phyloP scores from a whole-genome alignment of 257 asterid species.

The Lycium ferocissimum region DNA sequence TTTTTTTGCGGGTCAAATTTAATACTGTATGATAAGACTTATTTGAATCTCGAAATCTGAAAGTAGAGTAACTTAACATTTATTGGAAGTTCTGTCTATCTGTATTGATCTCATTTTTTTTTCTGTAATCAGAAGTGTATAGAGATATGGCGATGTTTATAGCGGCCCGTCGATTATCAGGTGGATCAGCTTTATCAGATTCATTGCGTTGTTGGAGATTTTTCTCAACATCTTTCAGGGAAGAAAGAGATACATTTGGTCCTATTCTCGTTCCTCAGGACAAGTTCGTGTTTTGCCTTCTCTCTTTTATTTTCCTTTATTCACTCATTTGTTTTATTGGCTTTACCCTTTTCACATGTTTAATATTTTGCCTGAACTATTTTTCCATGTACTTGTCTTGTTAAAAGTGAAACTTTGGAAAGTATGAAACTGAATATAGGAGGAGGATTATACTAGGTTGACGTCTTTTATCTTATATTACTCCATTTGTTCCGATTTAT shows the following conservation, averaged over 20 bases:
- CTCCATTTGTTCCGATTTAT: too few species aligned
- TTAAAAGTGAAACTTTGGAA: not conserved
- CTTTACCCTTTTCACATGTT: not conserved
- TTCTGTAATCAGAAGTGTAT: not conserved
- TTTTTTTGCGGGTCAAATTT: not conserved
- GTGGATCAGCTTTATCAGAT: slow-evolving; percentile 44
- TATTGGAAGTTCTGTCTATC: not conserved
- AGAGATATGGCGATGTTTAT: slow-evolving; percentile 58
- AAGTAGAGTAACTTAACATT: not conserved
- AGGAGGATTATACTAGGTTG: not conserved
- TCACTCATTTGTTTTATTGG: not conserved
- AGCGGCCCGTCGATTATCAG: slow-evolving; percentile 63
- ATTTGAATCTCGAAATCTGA: too few species aligned
- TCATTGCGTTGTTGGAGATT: slow-evolving; percentile 56
- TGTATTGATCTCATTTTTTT: not conserved
- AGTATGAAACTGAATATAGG: not conserved
- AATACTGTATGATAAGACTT: too few species aligned
- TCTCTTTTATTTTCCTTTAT: not conserved
- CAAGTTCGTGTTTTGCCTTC: slow-evolving; percentile 49
- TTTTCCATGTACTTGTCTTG: not conserved
- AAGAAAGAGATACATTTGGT: slow-evolving; percentile 92
- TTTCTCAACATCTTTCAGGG: slow-evolving; percentile 73
- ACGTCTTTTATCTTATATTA: not conserved
- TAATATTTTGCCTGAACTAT: not conserved
- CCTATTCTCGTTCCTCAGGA: slow-evolving; percentile 88